These are phyloP conservation scores for Candida patagonica DNA, from an alignment of 805 yeast genomes.

Conservation along the genomic window DNA sequence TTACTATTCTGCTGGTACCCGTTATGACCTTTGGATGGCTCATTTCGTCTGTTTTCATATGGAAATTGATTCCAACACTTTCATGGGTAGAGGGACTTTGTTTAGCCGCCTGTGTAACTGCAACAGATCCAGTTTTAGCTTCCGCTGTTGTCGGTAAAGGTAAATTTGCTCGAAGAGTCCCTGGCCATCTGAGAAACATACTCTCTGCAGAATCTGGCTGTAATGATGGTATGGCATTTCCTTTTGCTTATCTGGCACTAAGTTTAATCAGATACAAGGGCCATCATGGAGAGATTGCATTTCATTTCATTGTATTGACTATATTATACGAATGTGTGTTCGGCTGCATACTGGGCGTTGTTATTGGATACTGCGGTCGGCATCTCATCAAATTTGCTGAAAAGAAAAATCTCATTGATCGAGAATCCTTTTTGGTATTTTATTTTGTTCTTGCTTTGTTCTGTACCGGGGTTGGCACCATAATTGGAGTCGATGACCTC, in stretches of 20 bases:
- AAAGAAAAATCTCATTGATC: constrained; percentile 56
- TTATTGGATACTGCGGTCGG: constrained; percentile 63
- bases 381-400: constrained; percentile 71
- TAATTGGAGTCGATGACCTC: constrained; percentile 81
- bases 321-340: constrained; percentile 73
- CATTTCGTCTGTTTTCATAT: constrained; percentile 67
- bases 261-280: constrained; percentile 59
- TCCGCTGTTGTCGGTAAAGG: constrained; percentile 95
- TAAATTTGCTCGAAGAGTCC: constrained; percentile 81
- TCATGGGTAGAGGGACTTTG: constrained; percentile 62
- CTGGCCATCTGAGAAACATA: constrained; percentile 82
- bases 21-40: constrained; percentile 92
- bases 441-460: constrained; percentile 73
- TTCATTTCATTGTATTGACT: constrained; percentile 72
- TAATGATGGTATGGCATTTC: constrained; percentile 95
- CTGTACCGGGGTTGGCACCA: constrained; percentile 84
- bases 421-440: constrained; percentile 81
- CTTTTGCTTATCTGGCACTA: constrained; percentile 66
- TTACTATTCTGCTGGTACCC: constrained; percentile 63
- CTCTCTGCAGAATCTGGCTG: constrained; percentile 83
- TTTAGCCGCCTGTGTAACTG: constrained; percentile 83
- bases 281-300: constrained; percentile 56
- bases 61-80: constrained; percentile 66
- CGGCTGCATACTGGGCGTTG: constrained; percentile 66
- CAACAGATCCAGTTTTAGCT: constrained; percentile 91